phyloP scores from a whole-genome alignment of 441 rosid genomes.

The Isatis lusitanica region DNA sequence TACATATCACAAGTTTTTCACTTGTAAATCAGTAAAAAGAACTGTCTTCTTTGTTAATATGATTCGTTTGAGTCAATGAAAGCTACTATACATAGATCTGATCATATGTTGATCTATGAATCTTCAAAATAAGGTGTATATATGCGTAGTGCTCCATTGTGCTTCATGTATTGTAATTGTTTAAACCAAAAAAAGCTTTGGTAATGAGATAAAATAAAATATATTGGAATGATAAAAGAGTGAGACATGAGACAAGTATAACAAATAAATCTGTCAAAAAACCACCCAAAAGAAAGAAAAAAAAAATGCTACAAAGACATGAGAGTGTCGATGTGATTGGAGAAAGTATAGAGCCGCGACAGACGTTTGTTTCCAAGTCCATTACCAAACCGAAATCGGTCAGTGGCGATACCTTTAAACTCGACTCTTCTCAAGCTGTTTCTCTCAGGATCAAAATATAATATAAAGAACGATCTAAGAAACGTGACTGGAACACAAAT shows the following conservation, averaged over 20 bases:
- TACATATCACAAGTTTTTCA: not conserved
- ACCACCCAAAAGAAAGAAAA: too few relatives aligned
- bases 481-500: not conserved
- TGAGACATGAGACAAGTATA: too few relatives aligned
- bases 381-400: not conserved
- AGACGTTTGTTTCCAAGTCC: slow-evolving; percentile 14
- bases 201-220: not conserved
- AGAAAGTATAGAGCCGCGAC: too few relatives aligned
- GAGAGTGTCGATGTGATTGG: not conserved
- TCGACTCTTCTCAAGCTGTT: not conserved
- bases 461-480: not conserved
- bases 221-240: not conserved
- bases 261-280: not conserved
- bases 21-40: not conserved
- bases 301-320: not conserved
- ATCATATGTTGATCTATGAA: not conserved
- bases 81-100: not conserved
- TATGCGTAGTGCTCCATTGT: too few relatives aligned
- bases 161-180: too few relatives aligned
- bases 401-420: not conserved
- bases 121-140: not conserved
- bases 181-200: not conserved
- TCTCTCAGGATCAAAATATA: not conserved
- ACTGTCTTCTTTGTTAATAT: too few relatives aligned
- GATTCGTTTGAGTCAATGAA: too few relatives aligned